phyloP scores from a whole-genome alignment of 164 flowering plant genomes.

The Amborella trichopoda region DNA sequence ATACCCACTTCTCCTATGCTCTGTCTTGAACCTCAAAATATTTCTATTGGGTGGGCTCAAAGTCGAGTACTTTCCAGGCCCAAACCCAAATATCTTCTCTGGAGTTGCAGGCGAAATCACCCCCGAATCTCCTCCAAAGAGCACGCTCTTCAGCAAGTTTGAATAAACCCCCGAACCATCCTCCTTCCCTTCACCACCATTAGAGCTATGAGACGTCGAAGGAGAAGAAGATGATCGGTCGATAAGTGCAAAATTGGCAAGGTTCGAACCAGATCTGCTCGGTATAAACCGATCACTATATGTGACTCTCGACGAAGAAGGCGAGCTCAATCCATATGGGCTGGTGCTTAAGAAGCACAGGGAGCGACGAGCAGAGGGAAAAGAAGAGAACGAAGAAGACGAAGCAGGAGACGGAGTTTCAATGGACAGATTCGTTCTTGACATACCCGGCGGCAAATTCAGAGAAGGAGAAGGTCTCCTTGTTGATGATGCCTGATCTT shows the following conservation, averaged over 20 bases:
- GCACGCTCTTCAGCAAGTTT: slow-evolving; percentile 38
- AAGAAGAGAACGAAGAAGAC: no score
- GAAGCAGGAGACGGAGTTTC: no score
- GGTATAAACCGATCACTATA: slow-evolving; percentile 92
- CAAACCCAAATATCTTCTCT: slow-evolving; percentile 19
- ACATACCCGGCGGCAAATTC: no score
- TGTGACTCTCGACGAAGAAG: slow-evolving; percentile 50
- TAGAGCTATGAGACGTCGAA: slow-evolving; percentile 7
- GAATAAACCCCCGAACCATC: slow-evolving; percentile 48
- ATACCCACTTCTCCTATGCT: slow-evolving; percentile 42
- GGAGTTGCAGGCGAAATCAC: slow-evolving; percentile 44
- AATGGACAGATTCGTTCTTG: no score
- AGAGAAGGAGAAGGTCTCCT: no score
- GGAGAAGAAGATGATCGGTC: slow-evolving; percentile 23
- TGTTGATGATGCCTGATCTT: neutral
- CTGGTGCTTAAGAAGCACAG: no score
- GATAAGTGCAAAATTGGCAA: slow-evolving; percentile 51
- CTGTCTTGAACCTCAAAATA: slow-evolving; percentile 81
- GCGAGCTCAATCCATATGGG: slow-evolving; percentile 15
- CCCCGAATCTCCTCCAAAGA: slow-evolving; percentile 54
- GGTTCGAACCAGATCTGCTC: slow-evolving; percentile 65
- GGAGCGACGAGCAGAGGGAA: no score
- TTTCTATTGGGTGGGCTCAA: slow-evolving; percentile 33
- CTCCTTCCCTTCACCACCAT: slow-evolving; percentile 22
- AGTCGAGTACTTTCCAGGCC: slow-evolving; percentile 2